Evolutionary conservation across 208 protist genomes (phyloP), one percentile per base, ranked within the genome.

Genomic region (Crithidia acanthocephali): DNA sequence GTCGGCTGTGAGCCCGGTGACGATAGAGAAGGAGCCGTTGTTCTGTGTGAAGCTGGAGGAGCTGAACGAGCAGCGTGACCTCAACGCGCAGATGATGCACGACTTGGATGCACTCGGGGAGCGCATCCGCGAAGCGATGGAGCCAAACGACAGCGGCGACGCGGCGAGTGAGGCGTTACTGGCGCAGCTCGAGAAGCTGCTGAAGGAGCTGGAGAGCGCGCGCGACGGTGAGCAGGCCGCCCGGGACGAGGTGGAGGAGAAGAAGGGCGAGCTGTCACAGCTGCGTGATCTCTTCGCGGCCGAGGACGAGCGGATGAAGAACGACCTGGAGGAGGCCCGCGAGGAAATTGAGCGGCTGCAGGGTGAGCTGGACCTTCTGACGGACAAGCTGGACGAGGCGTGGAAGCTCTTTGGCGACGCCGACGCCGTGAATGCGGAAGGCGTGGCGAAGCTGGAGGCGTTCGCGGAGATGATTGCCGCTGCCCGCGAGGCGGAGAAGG

Each of bases 301-400:
- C 3, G 71, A 85, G 57, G 58, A 83, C 2, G 71, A 78, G 28
- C 62, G 71, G 0, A n/a, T 70, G 27, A 53, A 55, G 11, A 75
- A 53, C 20, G 82, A 87, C 15, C 53, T 81, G 16, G 74, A 33
- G 37, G 72, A 80, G 13, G 72, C 75, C 1, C 27, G 27, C 4
- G 71, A 7, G 8, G 78, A 80, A 27, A 51, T 68, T 11, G 77
- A 71, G 35, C 68, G 72, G 0, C 50, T 83, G n/a, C 81, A 83
- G 56, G 28, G 52, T 13, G 73, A 86, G 62, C 66, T 86, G 20
- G 66, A 81, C 30, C 10, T 79, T 2, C 35, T 86, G 22, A 76
- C 73, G 32, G 68, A 80, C 2, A 80, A 78, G 58, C 32, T 86
- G 45, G 77, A 86, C 13, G 81, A 86, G 55, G 62, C 62, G 27